phyloP scores from a whole-genome alignment of 768 basidiomycete species.

The Mycena albidolilacea region DNA sequence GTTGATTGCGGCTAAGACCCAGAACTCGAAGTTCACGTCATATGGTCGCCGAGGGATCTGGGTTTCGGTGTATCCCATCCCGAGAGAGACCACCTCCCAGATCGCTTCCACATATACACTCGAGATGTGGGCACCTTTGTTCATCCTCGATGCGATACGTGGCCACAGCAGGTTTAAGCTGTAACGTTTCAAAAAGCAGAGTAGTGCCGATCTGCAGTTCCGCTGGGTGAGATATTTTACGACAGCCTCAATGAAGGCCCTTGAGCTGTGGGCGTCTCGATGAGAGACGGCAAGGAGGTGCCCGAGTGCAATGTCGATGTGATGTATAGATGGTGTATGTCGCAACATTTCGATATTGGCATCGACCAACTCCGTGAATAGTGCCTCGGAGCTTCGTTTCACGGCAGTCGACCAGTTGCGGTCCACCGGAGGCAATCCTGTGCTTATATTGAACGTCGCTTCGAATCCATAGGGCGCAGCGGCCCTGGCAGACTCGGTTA shows the following conservation, averaged over 20 bases:
- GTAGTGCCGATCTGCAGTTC: neutral
- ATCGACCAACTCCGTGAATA: neutral
- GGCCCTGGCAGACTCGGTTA: neutral
- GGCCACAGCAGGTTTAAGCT: neutral
- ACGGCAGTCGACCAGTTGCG: neutral
- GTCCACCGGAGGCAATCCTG: neutral
- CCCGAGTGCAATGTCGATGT: constrained; percentile 9
- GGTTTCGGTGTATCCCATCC: neutral
- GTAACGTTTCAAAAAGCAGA: neutral
- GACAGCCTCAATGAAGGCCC: neutral
- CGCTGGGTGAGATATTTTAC: neutral
- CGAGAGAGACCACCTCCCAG: constrained; percentile 3
- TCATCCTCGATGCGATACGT: neutral
- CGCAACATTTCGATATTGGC: neutral
- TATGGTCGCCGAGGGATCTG: neutral
- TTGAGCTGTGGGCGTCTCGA: neutral
- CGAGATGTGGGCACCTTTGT: neutral
- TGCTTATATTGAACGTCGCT: neutral
- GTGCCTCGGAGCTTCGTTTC: neutral
- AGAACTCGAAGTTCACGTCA: neutral
- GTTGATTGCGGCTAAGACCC: neutral
- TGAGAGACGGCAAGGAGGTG: neutral
- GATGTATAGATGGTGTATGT: neutral
- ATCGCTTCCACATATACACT: neutral
- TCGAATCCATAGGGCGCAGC: constrained; percentile 6